A percentile compares a stretch with the other conserved stretches of the same genome.
These are phyloP conservation scores for Aspergillus avenaceus DNA, from an alignment of 495 filamentous ascomycete species.

Conservation along the genomic window DNA sequence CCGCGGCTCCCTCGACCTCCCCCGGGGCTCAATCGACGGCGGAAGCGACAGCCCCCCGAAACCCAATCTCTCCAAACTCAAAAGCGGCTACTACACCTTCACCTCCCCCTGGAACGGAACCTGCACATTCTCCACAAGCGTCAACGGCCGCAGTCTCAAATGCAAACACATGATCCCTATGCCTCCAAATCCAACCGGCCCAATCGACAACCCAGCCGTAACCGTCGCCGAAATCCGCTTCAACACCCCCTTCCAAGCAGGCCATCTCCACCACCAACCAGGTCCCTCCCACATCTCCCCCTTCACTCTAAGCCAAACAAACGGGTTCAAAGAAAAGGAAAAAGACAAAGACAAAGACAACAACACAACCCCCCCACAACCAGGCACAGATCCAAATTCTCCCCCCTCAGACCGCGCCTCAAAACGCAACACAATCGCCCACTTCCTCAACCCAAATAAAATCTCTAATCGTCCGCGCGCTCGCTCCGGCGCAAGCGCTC, in stretches of 20 bases:
- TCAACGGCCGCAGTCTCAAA: conserved; percentile 67
- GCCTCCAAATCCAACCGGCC: conserved; percentile 2
- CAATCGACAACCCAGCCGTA: conserved; percentile 36
- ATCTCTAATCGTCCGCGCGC: conserved; percentile 25
- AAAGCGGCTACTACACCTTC: conserved; percentile 56
- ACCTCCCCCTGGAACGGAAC: conserved; percentile 78
- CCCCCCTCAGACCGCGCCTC: conserved; percentile 6
- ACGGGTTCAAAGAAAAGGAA: conserved; percentile 10
- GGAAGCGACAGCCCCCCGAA: conserved; percentile 6
- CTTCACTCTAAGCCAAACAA: conserved; percentile 23
- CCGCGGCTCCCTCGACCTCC: conserved; percentile 15
- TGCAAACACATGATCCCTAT: conserved; percentile 66
- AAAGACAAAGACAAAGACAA: neutral
- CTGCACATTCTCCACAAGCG: conserved; percentile 77
- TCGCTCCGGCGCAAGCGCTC: conserved; percentile 21
- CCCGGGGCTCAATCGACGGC: conserved; percentile 14
- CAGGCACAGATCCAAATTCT: conserved; percentile 8
- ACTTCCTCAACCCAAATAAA: conserved; percentile 31
- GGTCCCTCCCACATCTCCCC: conserved; percentile 22
- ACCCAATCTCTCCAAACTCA: conserved; percentile 28
- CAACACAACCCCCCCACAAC: neutral
- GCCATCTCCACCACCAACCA: conserved; percentile 29
- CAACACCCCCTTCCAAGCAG: conserved; percentile 64
- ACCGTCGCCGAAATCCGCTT: conserved; percentile 81
- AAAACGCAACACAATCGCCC: conserved; percentile 30